Percentiles rank a stretch among this genome's conserved stretches.
These are phyloP conservation scores for Cladosporium austrohemisphaericum DNA, from an alignment of 2,329 filamentous ascomycete genomes.

Conservation along the genomic window DNA sequence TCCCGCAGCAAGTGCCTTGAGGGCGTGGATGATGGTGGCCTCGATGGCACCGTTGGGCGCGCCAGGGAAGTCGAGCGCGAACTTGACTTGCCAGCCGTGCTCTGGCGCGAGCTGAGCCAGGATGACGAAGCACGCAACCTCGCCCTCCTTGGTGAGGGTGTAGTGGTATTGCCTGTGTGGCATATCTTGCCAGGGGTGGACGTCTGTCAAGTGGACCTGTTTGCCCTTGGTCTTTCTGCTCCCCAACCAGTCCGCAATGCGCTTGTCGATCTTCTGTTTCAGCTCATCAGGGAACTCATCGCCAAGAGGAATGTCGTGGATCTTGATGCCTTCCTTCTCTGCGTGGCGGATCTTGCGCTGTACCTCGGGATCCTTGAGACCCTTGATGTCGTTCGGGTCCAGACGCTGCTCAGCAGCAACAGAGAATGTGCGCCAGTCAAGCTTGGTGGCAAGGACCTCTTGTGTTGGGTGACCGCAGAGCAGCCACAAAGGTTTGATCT, in stretches of 20 bases:
- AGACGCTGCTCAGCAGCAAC: conserved; percentile 87
- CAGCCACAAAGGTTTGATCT: conserved; percentile 81
- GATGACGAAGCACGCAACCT: conserved; percentile 73
- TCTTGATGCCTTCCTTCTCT: conserved; percentile 78
- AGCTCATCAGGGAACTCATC: conserved; percentile 62
- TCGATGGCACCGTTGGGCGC: conserved; percentile 87
- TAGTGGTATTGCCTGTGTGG: conserved; percentile 84
- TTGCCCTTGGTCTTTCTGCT: conserved; percentile 65
- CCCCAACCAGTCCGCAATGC: conserved; percentile 74
- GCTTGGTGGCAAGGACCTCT: conserved; percentile 71
- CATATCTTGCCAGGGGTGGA: conserved; percentile 81
- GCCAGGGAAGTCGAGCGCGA: conserved; percentile 87
- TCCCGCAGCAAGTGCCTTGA: conserved; percentile 56
- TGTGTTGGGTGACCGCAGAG: conserved; percentile 77
- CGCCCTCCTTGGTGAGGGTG: conserved; percentile 67
- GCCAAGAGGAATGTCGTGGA: conserved; percentile 67
- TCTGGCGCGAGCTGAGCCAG: conserved; percentile 75
- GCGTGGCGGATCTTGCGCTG: conserved; percentile 75
- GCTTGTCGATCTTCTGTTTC: conserved; percentile 64
- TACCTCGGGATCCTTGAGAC: conserved; percentile 62
- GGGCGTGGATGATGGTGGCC: conserved; percentile 68
- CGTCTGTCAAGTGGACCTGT: conserved; percentile 87
- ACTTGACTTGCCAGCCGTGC: conserved; percentile 92
- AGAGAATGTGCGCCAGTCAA: conserved; percentile 84
- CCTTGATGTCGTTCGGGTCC: conserved; percentile 65